Evolutionary conservation across 495 filamentous ascomycete species (phyloP).

Genomic region (Staphylotrichum longicolle): DNA sequence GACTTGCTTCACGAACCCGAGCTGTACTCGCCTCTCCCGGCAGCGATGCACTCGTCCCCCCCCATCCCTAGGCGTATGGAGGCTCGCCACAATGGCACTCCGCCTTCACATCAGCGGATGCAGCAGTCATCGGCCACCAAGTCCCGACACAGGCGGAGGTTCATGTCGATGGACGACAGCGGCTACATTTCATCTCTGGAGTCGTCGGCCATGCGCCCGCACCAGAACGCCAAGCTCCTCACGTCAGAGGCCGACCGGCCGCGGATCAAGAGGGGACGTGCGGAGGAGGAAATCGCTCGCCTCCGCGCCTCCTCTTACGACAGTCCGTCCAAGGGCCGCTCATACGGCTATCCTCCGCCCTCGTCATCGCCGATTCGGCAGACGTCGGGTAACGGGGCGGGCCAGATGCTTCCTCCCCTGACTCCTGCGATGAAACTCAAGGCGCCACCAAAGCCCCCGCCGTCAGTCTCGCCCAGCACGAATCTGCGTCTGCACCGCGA

Average conservation of each 20-base stretch:
- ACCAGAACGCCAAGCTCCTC: conserved; percentile 57
- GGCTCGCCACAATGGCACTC: conserved; percentile 63
- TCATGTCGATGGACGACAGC: conserved; percentile 80
- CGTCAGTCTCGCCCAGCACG: conserved; percentile 89
- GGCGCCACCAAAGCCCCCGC: conserved; percentile 74
- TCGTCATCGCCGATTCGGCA: conserved; percentile 63
- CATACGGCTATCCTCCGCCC: conserved; percentile 46
- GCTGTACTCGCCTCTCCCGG: conserved; percentile 57
- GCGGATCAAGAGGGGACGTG: conserved; percentile 77
- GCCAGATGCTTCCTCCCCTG: conserved; percentile 71
- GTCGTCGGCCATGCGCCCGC: conserved; percentile 79
- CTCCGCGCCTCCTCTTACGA: conserved; percentile 91
- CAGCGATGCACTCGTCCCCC: conserved; percentile 77
- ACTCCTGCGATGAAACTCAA: conserved; percentile 87
- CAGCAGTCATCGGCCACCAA: conserved; percentile 55
- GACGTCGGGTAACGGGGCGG: conserved; percentile 41
- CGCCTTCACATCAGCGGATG: conserved; percentile 65
- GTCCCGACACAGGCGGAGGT: conserved; percentile 68
- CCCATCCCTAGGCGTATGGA: conserved; percentile 67
- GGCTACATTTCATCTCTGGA: conserved; percentile 98
- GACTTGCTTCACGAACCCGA: conserved; percentile 56
- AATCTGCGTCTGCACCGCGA: conserved; percentile 91
- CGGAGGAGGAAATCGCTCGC: conserved; percentile 93
- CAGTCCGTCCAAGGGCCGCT: conserved; percentile 70
- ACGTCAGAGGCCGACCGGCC: conserved; percentile 75